Base-by-base conservation (phyloP, 805 yeast genomes). In the Candida quercuum region DNA sequence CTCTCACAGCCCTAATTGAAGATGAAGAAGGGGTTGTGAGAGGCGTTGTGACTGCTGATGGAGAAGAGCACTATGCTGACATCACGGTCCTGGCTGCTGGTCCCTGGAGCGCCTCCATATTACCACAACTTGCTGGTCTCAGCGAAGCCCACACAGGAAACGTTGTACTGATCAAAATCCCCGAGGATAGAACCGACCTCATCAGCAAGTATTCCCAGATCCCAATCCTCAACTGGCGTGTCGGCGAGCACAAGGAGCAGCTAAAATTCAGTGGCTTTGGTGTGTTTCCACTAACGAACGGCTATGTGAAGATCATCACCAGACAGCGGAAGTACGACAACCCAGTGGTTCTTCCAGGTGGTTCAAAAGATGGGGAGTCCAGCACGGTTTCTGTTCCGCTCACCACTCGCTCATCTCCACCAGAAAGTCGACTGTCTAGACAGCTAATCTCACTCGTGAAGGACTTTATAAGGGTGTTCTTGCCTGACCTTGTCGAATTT, bases 91-190 rank as follows among this genome's bases (percentile, higher is more conserved):
- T 42, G 3, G 45, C 48, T 5, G 25, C 47, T 35, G 57, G 55
- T 16, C 54, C 57, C n/a, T 52, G 57, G 57, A 31, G 52, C 6
- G 39, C 54, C 3, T 46, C 49, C 2, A 6, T 49, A 4, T 27
- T 51, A 1, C 49, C 47, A 10, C 43, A 47, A 23, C 43, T 65
- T 6, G 59, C 56, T 33, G 66, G 67, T 10, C 49, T 61, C 27
- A 57, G 56, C 41, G 67, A 63, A 41, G 70, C 61, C 0, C 53
- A 61, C 13, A 51, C 57, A 7, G 70, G 67, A 13, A 64, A 63
- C 42, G 55, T 66, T n/a, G 37, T 60, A 3, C 38, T 56, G 16
- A 47, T 60, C 38, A 57, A 61, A 39, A 52, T 66, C 23, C 70
- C 71, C 8, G 59, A 56, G 19, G 49, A 56, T 15, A 51, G 68